phyloP scores from a whole-genome alignment of 495 filamentous ascomycete genomes.

The Penicillium canariense region DNA sequence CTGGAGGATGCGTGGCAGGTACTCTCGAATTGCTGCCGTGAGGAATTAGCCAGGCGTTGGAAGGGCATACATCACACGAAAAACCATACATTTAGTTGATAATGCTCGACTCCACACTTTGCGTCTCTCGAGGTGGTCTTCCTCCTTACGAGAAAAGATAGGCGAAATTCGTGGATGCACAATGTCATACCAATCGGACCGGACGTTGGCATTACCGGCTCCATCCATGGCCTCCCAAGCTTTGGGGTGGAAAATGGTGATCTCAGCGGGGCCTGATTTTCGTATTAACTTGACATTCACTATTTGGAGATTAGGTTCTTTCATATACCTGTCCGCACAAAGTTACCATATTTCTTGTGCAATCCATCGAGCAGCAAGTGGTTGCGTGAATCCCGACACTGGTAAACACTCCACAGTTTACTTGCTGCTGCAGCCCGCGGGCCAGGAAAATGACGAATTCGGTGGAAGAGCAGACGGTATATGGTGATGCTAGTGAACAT shows the following conservation, averaged over 20 bases:
- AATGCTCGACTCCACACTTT: conserved; percentile 34
- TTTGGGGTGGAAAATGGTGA: conserved; percentile 36
- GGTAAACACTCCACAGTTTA: conserved; percentile 40
- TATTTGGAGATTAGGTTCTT: too few species aligned
- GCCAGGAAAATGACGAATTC: conserved; percentile 38
- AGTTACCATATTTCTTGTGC: conserved; percentile 35
- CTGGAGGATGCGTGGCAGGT: neutral
- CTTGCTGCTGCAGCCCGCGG: conserved; percentile 36
- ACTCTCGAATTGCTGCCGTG: neutral
- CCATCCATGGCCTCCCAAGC: conserved; percentile 28
- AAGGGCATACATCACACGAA: neutral
- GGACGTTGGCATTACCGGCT: conserved; percentile 20
- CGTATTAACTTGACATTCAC: neutral
- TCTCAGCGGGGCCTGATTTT: conserved; percentile 26
- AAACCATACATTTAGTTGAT: conserved; percentile 18
- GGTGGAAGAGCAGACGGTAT: conserved; percentile 27
- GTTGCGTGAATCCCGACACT: conserved; percentile 29
- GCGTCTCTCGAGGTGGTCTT: conserved; percentile 27
- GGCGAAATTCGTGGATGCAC: conserved; percentile 34
- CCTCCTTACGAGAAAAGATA: conserved; percentile 32
- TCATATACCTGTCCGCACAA: conserved; percentile 31
- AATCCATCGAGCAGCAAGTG: conserved; percentile 30
- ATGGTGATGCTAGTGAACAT: neutral
- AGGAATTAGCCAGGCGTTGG: neutral
- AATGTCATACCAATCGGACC: conserved; percentile 43